A percentile compares a stretch with the other conserved stretches of the same genome.
Conservation (phyloP, 257 asterid genomes). For the Eucommia ulmoides region DNA sequence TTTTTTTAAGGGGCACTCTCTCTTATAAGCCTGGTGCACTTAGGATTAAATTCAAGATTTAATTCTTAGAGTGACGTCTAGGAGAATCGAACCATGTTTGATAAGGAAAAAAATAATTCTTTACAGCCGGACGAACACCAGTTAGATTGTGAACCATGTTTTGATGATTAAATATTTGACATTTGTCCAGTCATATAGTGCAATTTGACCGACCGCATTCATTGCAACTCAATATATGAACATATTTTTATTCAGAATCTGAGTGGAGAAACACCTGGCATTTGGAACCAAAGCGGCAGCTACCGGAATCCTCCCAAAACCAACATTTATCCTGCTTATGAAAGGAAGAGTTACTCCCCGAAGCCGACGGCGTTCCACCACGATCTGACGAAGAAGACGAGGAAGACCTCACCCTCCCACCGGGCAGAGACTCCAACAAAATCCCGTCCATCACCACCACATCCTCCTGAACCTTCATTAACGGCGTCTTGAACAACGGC, state of each 20-base stretch:
- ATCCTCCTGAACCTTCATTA: conserved; percentile 64
- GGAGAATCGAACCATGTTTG: background rate
- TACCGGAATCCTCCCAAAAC: conserved; percentile 30
- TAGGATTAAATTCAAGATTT: too few species aligned
- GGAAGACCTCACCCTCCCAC: conserved; percentile 20
- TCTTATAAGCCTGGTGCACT: too few species aligned
- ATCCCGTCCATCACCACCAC: conserved; percentile 78
- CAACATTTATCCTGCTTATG: conserved; percentile 24
- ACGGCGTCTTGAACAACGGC: conserved; percentile 24
- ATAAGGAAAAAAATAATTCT: background rate
- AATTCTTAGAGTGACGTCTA: too few species aligned
- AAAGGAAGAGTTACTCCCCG: conserved; percentile 18
- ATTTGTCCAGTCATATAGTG: background rate
- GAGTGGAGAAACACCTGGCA: conserved; percentile 37
- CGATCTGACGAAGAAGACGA: conserved; percentile 13
- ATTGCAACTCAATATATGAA: too few species aligned
- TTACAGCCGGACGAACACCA: background rate
- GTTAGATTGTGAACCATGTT: background rate
- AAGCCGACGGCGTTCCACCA: background rate
- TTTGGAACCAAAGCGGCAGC: conserved; percentile 41
- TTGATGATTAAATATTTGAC: background rate
- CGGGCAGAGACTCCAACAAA: background rate
- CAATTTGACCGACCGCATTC: too few species aligned
- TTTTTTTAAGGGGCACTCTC: too few species aligned
- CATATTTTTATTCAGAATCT: too few species aligned